phyloP scores from a whole-genome alignment of 306 rosid species.

The Cyclanthera cordifolia region DNA sequence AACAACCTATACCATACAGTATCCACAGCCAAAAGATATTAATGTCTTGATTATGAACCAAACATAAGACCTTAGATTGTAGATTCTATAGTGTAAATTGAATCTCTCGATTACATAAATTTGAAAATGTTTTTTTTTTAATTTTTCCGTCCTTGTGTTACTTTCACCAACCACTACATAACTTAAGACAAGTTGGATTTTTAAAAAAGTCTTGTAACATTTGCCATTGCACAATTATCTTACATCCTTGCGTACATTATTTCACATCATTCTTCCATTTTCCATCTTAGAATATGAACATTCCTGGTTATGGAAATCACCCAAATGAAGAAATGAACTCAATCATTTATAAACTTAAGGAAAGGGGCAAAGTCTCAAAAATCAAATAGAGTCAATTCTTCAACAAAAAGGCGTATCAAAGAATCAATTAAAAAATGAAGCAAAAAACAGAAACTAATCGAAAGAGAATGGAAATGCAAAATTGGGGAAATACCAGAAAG shows the following conservation, averaged over 20 bases:
- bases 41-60: not conserved
- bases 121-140: not conserved
- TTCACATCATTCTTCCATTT: not conserved
- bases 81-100: not conserved
- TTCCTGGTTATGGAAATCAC: not conserved
- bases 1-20: not conserved
- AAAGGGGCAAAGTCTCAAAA: not conserved
- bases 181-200: not conserved
- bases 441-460: not conserved
- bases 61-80: not conserved
- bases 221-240: constrained; percentile 5
- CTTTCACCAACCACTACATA: not conserved
- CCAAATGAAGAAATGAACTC: not conserved
- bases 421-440: not conserved
- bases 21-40: not conserved
- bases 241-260: not conserved
- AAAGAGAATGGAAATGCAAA: not conserved
- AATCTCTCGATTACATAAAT: not conserved
- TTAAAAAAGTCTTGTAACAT: not conserved
- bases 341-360: not conserved
- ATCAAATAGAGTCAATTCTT: not conserved
- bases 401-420: not conserved
- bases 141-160: not conserved
- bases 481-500: constrained; percentile 52
- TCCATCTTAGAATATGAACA: not conserved